A percentile compares a stretch with the other conserved stretches of the same genome.
Evolutionary conservation across 257 asterid species (phyloP).

Genomic region (Nicotiana tabacum): DNA sequence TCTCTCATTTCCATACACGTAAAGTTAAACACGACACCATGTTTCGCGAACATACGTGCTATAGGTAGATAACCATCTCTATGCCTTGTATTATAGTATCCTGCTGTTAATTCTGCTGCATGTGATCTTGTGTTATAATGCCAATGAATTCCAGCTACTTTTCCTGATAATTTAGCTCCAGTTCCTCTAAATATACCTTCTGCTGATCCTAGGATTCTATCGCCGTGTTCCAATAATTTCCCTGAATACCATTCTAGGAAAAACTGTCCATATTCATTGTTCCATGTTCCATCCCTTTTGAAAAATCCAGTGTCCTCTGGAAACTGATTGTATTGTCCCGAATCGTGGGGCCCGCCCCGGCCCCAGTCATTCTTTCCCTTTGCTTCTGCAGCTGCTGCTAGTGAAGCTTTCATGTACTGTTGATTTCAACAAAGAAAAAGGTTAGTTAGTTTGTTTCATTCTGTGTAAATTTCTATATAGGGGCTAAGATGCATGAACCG

Average conservation of each 20-base stretch:
- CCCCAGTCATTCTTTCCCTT: slow-evolving; percentile 73
- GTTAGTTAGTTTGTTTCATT: neutral
- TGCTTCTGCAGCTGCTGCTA: slow-evolving; percentile 72
- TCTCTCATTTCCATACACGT: slow-evolving; percentile 99
- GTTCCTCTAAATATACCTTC: slow-evolving; percentile 54
- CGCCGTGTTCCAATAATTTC: slow-evolving; percentile 75
- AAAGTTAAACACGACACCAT: slow-evolving; percentile 62
- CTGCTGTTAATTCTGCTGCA: slow-evolving; percentile 86
- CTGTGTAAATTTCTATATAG: neutral
- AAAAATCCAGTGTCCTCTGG: slow-evolving; percentile 88
- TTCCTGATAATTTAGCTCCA: slow-evolving; percentile 73
- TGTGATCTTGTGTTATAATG: slow-evolving; percentile 87
- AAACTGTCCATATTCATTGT: slow-evolving; percentile 65
- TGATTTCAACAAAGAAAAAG: neutral
- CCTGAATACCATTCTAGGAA: slow-evolving; percentile 80
- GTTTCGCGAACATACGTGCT: slow-evolving; percentile 68
- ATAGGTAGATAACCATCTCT: slow-evolving; percentile 78
- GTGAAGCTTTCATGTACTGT: slow-evolving; percentile 91
- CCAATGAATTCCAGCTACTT: slow-evolving; percentile 95
- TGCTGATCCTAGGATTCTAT: slow-evolving; percentile 64
- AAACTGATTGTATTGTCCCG: slow-evolving; percentile 69
- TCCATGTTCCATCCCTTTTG: slow-evolving; percentile 75
- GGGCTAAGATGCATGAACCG: too few relatives aligned
- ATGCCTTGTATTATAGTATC: slow-evolving; percentile 79
- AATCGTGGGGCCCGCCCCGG: slow-evolving; percentile 74